Evolutionary conservation across 2,329 filamentous ascomycete species (phyloP).

Genomic region (Sporothrix brasiliensis): DNA sequence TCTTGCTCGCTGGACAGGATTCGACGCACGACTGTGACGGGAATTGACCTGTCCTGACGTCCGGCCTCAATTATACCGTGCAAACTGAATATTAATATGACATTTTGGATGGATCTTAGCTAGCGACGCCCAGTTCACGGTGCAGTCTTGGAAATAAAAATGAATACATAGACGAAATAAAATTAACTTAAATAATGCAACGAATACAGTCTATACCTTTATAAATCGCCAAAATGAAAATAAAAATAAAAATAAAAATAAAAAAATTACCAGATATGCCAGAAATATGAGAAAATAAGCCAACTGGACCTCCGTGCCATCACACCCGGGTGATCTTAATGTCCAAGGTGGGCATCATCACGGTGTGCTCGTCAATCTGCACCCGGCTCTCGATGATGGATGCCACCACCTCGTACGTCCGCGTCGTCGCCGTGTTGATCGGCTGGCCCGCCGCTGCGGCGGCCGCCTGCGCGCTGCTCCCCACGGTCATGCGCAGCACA

Average conservation of each 20-base stretch:
- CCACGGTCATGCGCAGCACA: conserved; percentile 17
- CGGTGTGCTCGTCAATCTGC: conserved; percentile 25
- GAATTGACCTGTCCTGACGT: conserved; percentile 11
- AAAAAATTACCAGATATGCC: not conserved
- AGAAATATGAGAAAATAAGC: not conserved
- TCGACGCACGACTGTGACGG: not conserved
- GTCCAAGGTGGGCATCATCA: conserved; percentile 30
- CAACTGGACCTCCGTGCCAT: not conserved
- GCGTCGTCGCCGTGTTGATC: not conserved
- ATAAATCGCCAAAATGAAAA: no score
- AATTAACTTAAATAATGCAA: not conserved
- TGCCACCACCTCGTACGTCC: conserved; percentile 30
- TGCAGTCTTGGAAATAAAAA: no score
- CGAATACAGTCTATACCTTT: no score
- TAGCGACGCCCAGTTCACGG: no score
- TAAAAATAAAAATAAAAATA: not conserved
- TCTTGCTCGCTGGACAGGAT: not conserved
- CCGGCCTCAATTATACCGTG: not conserved
- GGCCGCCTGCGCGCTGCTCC: not conserved
- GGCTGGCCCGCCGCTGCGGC: not conserved
- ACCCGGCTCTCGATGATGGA: conserved; percentile 16
- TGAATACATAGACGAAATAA: no score
- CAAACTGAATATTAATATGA: no score
- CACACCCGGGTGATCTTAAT: conserved; percentile 18
- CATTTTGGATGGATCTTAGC: no score